These are phyloP conservation scores for Puccinia hordei DNA, from an alignment of 1,284 basidiomycete genomes.

Conservation along the genomic window DNA sequence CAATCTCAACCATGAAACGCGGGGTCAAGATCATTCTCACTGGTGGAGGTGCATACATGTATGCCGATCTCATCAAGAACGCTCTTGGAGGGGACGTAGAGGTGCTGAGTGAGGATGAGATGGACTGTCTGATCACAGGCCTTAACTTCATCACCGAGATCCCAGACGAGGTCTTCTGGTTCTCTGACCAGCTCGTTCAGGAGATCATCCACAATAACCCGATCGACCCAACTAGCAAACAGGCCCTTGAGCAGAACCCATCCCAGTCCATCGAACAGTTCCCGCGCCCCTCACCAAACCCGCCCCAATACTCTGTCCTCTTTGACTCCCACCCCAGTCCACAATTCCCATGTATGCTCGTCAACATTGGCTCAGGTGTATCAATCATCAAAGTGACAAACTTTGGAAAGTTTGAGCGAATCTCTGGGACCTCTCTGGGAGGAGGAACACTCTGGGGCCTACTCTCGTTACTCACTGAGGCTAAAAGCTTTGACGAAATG, in stretches of 20 bases:
- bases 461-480: slow-evolving; percentile 88
- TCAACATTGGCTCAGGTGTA: slow-evolving; percentile 97
- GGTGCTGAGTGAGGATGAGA: slow-evolving; percentile 87
- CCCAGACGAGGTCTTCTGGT: slow-evolving; percentile 97
- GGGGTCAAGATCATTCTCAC: slow-evolving; percentile 98
- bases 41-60: slow-evolving; percentile 93
- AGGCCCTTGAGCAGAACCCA: slow-evolving; percentile 19
- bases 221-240: slow-evolving; percentile 7
- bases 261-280: slow-evolving; percentile 61
- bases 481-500: slow-evolving; percentile 98
- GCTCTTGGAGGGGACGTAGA: slow-evolving; percentile 76
- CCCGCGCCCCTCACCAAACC: slow-evolving; percentile 86
- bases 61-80: slow-evolving; percentile 77
- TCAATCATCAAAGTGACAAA: slow-evolving; percentile 97
- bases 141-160: slow-evolving; percentile 95
- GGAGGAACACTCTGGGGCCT: slow-evolving; percentile 99
- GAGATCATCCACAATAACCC: slow-evolving; percentile 70
- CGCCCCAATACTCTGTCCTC: slow-evolving; percentile 83
- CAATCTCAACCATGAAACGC: slow-evolving; percentile 84
- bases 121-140: slow-evolving; percentile 97
- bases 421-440: slow-evolving; percentile 93
- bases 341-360: slow-evolving; percentile 91
- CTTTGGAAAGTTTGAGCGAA: slow-evolving; percentile 90
- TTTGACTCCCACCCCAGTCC: slow-evolving; percentile 72
- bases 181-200: slow-evolving; percentile 94